Base-by-base conservation (phyloP, 148 eudicot genomes). In the Polygonum maritimum region DNA sequence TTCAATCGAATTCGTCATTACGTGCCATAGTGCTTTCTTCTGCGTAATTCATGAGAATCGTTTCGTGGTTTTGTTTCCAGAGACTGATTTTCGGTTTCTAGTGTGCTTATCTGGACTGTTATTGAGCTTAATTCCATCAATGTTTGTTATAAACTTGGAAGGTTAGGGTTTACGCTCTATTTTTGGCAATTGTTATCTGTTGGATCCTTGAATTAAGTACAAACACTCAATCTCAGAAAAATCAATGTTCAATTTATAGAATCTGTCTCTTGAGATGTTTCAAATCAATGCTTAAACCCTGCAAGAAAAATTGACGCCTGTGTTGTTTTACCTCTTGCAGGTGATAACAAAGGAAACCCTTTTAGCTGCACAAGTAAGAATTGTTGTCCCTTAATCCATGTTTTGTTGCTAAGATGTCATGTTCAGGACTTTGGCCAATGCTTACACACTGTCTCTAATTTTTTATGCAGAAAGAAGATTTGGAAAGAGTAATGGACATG, bases 271-370 rank as follows among this genome's bases (percentile, higher is more conserved):
- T 47, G 49, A 47, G 49, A 47, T 47, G 49, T 6, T 47, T 7
- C 49, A 47, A 26, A 35, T 26, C 31, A 26, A 26, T 26, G 31
- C 31, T 26, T 26, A 26, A 26, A 26, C 31, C 31, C 31, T 26
- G 31, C 31, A 0, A 0, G 31, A 26, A 26, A 35, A 74, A 33
- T 21, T 52, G 26, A 12, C 19, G 70, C 22, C 5, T 80, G 31
- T 52, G 63, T 16, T 31, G n/a, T 79, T 76, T 18, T 7, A 26
- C 15, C 26, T 80, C 19, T 48, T 79, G 78, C 83, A 90, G 96
- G 93, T 91, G 71, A 91, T 91, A 77, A 89, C 82, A 19, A 85
- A 78, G 78, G 93, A 89, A 73, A 82, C 90, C 47, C 93, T 89
- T 67, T 78, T 84, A 75, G 84, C 84, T 74, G 96, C 93, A 21